phyloP scores from a whole-genome alignment of 768 basidiomycete genomes.

The Galerina marginata region DNA sequence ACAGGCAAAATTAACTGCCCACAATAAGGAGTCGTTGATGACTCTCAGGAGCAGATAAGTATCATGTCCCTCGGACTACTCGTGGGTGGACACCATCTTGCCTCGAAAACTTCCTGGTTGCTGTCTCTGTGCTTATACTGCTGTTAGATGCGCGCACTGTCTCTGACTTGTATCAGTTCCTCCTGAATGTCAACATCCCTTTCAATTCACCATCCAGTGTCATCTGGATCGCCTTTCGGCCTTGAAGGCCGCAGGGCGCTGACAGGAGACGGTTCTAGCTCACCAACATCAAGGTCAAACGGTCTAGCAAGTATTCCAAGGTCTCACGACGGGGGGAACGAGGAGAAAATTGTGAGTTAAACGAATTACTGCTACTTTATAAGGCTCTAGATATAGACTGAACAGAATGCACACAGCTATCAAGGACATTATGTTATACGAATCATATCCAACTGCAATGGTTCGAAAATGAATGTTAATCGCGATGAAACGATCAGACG shows the following conservation, averaged over 20 bases:
- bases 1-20: too few species aligned
- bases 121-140: background rate
- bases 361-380: conserved; percentile 3
- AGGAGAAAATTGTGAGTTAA: background rate
- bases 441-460: background rate
- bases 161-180: background rate
- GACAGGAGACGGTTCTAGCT: background rate
- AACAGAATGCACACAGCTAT: background rate
- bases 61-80: background rate
- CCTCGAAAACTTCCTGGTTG: background rate
- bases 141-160: too few species aligned
- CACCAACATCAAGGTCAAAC: background rate
- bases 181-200: background rate
- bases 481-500: background rate
- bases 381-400: conserved; percentile 4
- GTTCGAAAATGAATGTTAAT: background rate
- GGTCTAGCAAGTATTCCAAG: background rate
- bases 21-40: background rate
- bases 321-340: background rate
- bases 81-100: background rate
- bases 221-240: background rate
- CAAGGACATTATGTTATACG: background rate
- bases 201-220: background rate
- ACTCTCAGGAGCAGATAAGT: background rate
- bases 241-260: background rate